These are phyloP conservation scores for Hanseniaspora taiwanica DNA, from an alignment of 805 yeast genomes.

Conservation along the genomic window DNA sequence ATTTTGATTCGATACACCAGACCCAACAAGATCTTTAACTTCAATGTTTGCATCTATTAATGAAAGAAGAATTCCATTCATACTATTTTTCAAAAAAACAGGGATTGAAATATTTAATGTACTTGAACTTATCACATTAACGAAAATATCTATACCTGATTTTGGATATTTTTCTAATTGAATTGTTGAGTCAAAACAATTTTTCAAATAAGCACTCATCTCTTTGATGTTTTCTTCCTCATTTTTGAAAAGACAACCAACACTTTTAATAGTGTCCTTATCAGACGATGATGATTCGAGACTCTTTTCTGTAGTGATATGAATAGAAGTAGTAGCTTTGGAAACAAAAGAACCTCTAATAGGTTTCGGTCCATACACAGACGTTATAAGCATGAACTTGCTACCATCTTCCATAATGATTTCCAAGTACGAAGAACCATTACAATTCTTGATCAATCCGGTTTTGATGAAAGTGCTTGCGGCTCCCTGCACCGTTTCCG, in stretches of 20 bases:
- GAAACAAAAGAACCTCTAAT: slow-evolving; percentile 59
- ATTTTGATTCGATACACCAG: slow-evolving; percentile 33
- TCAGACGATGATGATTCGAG: no score
- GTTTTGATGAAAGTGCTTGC: slow-evolving; percentile 40
- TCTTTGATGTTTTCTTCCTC: slow-evolving; percentile 25
- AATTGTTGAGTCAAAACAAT: slow-evolving; percentile 26
- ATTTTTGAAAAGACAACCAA: slow-evolving; percentile 17
- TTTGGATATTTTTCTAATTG: slow-evolving; percentile 69
- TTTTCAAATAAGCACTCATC: slow-evolving; percentile 29
- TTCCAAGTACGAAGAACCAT: slow-evolving; percentile 77
- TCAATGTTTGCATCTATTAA: slow-evolving; percentile 79
- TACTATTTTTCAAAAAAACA: slow-evolving; percentile 27
- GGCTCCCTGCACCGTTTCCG: slow-evolving; percentile 8
- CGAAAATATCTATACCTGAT: slow-evolving; percentile 68
- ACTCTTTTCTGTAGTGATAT: no score
- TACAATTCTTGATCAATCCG: slow-evolving; percentile 55
- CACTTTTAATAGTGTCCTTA: slow-evolving; percentile 11
- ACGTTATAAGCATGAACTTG: slow-evolving; percentile 33
- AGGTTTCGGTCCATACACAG: slow-evolving; percentile 86
- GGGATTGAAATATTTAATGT: slow-evolving; percentile 19
- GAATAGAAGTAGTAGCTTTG: slow-evolving; percentile 50
- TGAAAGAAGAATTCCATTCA: slow-evolving; percentile 44
- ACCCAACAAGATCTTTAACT: slow-evolving; percentile 63
- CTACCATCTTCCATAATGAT: slow-evolving; percentile 28
- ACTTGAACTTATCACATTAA: slow-evolving; percentile 43